Conservation (phyloP, 768 basidiomycete species). For the Suillus plorans region DNA sequence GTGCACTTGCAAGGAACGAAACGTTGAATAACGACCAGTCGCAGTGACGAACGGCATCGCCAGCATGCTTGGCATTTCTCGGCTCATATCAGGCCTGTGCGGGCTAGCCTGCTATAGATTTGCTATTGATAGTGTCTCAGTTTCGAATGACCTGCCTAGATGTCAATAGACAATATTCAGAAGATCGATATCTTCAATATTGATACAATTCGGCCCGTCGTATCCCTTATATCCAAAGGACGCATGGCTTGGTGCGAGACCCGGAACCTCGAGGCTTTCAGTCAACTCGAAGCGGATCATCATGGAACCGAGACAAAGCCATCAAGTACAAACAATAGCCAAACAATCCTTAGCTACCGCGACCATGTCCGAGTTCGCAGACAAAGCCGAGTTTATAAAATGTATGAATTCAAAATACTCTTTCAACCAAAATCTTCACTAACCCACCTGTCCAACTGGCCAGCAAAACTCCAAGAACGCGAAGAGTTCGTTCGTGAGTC, state of each 20-base stretch:
- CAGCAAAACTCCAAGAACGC: conserved; percentile 66
- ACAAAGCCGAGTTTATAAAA: conserved; percentile 33
- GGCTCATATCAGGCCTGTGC: not conserved
- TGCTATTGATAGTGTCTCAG: not conserved
- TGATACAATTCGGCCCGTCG: not conserved
- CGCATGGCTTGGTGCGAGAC: not conserved
- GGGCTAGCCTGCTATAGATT: no score
- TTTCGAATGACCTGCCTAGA: not conserved
- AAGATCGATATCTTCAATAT: not conserved
- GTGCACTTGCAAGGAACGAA: not conserved
- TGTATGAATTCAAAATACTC: conserved; percentile 17
- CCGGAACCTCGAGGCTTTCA: not conserved
- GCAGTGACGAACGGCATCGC: not conserved
- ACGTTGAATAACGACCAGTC: not conserved
- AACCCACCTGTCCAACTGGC: not conserved
- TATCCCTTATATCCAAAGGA: not conserved
- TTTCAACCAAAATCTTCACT: conserved; percentile 1
- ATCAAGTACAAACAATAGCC: conserved; percentile 8
- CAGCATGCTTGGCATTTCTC: not conserved
- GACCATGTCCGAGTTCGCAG: conserved; percentile 29
- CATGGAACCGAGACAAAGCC: not conserved
- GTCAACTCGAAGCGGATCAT: not conserved
- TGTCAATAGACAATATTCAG: not conserved
- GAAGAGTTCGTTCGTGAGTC: conserved; percentile 84
- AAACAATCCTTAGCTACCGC: conserved; percentile 5